These are phyloP conservation scores for Penstemon eatonii DNA, from an alignment of 257 asterid genomes.

Conservation along the genomic window DNA sequence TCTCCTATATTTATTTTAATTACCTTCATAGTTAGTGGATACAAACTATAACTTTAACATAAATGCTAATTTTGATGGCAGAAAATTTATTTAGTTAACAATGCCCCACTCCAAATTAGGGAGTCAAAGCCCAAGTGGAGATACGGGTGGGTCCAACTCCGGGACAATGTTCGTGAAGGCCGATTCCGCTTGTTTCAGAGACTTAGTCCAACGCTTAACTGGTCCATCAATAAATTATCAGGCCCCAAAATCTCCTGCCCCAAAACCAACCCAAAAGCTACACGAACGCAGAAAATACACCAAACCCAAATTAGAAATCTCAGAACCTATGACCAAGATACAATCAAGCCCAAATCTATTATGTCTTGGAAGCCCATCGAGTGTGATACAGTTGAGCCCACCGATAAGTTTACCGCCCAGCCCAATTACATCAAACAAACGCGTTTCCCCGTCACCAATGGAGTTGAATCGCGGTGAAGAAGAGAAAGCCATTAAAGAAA, in stretches of 20 bases:
- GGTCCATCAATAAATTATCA: slow-evolving; percentile 28
- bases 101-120: slow-evolving; percentile 5
- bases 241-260: slow-evolving; percentile 26
- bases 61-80: no score
- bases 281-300: slow-evolving; percentile 34
- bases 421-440: slow-evolving; percentile 20
- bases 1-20: no score
- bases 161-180: slow-evolving; percentile 36
- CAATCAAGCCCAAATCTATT: slow-evolving; percentile 12
- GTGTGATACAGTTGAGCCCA: slow-evolving; percentile 21
- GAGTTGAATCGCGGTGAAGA: slow-evolving; percentile 29
- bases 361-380: slow-evolving; percentile 14
- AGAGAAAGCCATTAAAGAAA: slow-evolving; percentile 41
- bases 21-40: no score
- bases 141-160: slow-evolving; percentile 13
- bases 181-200: slow-evolving; percentile 38
- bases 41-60: no score
- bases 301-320: slow-evolving; percentile 32
- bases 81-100: no score
- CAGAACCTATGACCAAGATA: slow-evolving; percentile 11
- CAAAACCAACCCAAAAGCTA: slow-evolving; percentile 34
- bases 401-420: slow-evolving; percentile 6
- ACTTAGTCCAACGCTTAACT: slow-evolving; percentile 44
- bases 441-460: slow-evolving; percentile 26
- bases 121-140: slow-evolving; percentile 9